These are phyloP conservation scores for Lodderomyces jiufengensis DNA, from an alignment of 1,139 yeast species.

Conservation along the genomic window DNA sequence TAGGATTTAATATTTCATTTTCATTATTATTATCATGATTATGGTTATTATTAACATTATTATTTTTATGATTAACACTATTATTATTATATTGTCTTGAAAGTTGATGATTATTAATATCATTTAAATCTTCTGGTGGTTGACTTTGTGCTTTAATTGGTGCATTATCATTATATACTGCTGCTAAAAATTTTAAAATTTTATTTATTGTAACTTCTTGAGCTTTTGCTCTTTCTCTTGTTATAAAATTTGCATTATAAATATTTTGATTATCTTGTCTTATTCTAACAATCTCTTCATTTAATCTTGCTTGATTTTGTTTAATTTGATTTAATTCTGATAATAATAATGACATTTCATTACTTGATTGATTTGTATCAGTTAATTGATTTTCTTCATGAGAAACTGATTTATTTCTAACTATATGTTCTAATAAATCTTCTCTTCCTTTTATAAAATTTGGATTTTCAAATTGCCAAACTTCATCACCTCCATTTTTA, in stretches of 20 bases:
- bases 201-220: constrained; percentile 88
- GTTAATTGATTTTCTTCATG: constrained; percentile 28
- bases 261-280: constrained; percentile 83
- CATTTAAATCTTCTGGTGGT: not conserved
- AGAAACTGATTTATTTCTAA: constrained; percentile 40
- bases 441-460: constrained; percentile 67
- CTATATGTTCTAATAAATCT: constrained; percentile 71
- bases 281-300: constrained; percentile 79
- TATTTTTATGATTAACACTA: too few species aligned
- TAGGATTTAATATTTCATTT: not conserved
- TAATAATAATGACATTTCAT: constrained; percentile 53
- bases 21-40: too few species aligned
- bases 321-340: constrained; percentile 75
- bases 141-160: constrained; percentile 1
- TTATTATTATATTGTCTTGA: too few species aligned
- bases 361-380: constrained; percentile 4
- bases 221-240: constrained; percentile 78
- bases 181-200: constrained; percentile 80
- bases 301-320: constrained; percentile 71
- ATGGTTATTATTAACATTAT: not conserved
- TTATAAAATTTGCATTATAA: constrained; percentile 84
- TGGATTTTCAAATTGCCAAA: constrained; percentile 82
- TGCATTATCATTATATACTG: constrained; percentile 71
- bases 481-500: constrained; percentile 38
- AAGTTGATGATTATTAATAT: not conserved